A percentile compares a stretch with the other conserved stretches of the same genome.
Conservation (phyloP, 192 early-diverging fungal genomes). For the Entrophospora sp. region DNA sequence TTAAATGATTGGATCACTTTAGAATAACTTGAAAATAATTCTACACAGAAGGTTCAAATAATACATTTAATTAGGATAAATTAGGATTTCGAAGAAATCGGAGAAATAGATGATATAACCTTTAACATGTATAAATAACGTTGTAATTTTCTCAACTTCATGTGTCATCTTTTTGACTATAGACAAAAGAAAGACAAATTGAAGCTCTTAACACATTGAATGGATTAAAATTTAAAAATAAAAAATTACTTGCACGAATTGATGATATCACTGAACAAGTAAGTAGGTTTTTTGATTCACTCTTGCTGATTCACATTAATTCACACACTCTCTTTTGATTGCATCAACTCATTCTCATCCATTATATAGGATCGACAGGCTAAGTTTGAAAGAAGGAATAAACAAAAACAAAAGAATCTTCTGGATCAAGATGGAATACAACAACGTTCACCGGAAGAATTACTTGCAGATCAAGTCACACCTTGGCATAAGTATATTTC, state of each 20-base stretch:
- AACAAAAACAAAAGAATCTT: conserved; percentile 11
- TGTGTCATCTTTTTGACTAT: no score
- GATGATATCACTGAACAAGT: conserved; percentile 5
- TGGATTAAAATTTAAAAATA: conserved; percentile 2
- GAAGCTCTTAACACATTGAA: neutral
- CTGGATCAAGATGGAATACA: conserved; percentile 27
- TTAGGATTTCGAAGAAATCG: no score
- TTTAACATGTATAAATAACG: no score
- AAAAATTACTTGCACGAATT: neutral
- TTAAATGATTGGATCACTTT: no score
- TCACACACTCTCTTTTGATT: neutral
- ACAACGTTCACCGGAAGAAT: conserved; percentile 46
- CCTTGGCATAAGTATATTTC: conserved; percentile 48
- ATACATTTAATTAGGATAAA: no score
- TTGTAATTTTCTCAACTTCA: no score
- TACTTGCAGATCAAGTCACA: conserved; percentile 61
- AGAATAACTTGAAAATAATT: no score
- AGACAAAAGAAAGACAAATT: neutral
- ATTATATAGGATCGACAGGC: neutral
- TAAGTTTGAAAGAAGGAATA: neutral
- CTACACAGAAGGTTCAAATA: no score
- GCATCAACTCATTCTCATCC: neutral
- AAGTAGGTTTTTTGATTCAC: neutral
- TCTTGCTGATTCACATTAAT: neutral
- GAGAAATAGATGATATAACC: no score